Base-by-base conservation (phyloP, 1,284 basidiomycete species). In the Blastosporella zonata region DNA sequence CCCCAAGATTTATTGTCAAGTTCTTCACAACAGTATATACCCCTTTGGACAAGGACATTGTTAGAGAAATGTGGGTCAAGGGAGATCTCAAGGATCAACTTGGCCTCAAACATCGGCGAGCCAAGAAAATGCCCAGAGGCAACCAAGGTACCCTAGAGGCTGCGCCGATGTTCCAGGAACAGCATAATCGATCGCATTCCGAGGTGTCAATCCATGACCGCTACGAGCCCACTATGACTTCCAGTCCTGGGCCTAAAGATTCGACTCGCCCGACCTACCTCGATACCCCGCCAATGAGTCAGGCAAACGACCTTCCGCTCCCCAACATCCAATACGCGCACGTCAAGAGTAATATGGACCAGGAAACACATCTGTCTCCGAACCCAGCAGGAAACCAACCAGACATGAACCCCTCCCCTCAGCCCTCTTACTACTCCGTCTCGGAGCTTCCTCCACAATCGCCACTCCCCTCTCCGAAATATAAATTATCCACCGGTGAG, bases 51-150 rank as follows among this genome's bases (percentile, higher is more conserved):
- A 84, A 81, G 64, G 90, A 95, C 59, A 86, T 96, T 52, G 74
- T 97, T 8, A 83, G 93, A 17, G 93, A 97, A 67, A 86, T 83
- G 74, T 95, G 92, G 92, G 87, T 94, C 5, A 67, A 69, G 42
- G 92, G 92, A 3, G 82, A 92, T 60, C 74, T 95, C 47, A 94
- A 95, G 63, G 87, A 90, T 52, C 80, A 78, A 42, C 75, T 95
- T 0, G 92, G 92, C 0, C 78, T 95, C 47, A 66, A 70, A 37
- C 84, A 82, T 60, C 72, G 82, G 44, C 78, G 74, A 54, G 69
- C 57, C 46, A 78, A 62, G 59, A 74, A 72, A 48, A 67, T 67
- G 40, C 50, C 45, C 18, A 51, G 71, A 65, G 55, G 67, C 65
- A 49, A 59, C 51, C n/a, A 33, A 47, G 29, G 46, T 55, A 73